Evolutionary conservation across 345 rosid genomes (phyloP).

Genomic region (Syzygium aqueum): DNA sequence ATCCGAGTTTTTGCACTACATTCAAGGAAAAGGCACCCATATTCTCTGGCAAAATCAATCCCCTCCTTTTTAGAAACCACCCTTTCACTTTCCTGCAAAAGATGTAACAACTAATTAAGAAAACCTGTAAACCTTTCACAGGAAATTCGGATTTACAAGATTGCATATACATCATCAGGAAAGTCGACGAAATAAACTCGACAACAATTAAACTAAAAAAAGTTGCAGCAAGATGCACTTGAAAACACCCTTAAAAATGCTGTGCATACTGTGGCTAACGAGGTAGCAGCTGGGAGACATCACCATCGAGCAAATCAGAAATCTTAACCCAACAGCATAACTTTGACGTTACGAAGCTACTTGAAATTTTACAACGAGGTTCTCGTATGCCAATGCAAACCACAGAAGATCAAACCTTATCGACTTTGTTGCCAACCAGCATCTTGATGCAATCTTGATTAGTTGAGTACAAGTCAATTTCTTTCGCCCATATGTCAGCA

Average conservation of each 20-base stretch:
- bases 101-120: neutral
- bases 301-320: neutral
- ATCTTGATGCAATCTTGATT: conserved; percentile 92
- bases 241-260: neutral
- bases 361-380: neutral
- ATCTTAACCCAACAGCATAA: neutral
- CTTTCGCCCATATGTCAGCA: conserved; percentile 92
- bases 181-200: neutral
- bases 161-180: neutral
- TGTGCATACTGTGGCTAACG: neutral
- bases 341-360: neutral
- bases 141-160: neutral
- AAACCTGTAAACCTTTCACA: neutral
- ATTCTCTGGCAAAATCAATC: conserved; percentile 75
- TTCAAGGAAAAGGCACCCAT: conserved; percentile 86
- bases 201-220: neutral
- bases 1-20: conserved; percentile 92
- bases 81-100: conserved; percentile 81
- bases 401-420: conserved; percentile 42
- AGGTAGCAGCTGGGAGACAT: neutral
- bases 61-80: conserved; percentile 91
- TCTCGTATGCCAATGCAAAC: neutral
- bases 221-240: neutral
- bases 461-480: conserved; percentile 83
- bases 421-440: conserved; percentile 98